Conservation (phyloP, 768 basidiomycete species). For the Xerocomus spinulosus region DNA sequence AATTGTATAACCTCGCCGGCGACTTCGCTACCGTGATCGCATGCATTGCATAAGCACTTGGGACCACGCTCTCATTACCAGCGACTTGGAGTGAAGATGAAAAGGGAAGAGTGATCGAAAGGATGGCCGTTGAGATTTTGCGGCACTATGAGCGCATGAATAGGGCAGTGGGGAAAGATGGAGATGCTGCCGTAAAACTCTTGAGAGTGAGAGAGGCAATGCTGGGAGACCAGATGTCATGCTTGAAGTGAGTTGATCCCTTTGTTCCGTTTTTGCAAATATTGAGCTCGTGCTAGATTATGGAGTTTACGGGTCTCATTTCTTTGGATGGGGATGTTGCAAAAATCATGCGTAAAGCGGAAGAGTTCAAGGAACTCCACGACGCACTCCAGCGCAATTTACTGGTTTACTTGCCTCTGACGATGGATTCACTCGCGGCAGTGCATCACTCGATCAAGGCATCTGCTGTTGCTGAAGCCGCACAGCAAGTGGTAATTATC, state of each 20-base stretch:
- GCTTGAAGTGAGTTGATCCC: constrained; percentile 59
- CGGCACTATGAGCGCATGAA: constrained; percentile 77
- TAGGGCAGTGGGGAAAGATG: constrained; percentile 62
- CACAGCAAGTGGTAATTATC: constrained; percentile 65
- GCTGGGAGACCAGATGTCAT: constrained; percentile 69
- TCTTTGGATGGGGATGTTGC: constrained; percentile 83
- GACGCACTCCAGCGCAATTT: constrained; percentile 87
- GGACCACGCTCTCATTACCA: constrained; percentile 72
- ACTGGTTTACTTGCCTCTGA: constrained; percentile 79
- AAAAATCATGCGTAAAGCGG: constrained; percentile 79
- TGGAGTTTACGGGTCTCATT: constrained; percentile 83
- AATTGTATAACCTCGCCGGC: constrained; percentile 91
- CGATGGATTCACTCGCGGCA: constrained; percentile 87
- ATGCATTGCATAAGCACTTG: constrained; percentile 83
- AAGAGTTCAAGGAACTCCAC: constrained; percentile 84
- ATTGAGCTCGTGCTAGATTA: constrained; percentile 46
- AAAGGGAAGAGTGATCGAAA: constrained; percentile 64
- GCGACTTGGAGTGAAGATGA: constrained; percentile 44
- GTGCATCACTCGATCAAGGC: constrained; percentile 76
- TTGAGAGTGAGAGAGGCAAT: constrained; percentile 79
- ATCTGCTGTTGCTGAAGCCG: constrained; percentile 66
- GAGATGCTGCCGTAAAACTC: constrained; percentile 70
- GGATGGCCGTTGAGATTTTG: constrained; percentile 74
- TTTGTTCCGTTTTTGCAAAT: background rate
- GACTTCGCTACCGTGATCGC: constrained; percentile 84